A percentile compares a stretch with the other conserved stretches of the same genome.
Conservation (phyloP, 1,284 basidiomycete species). For the Rhodotorula glutinis region DNA sequence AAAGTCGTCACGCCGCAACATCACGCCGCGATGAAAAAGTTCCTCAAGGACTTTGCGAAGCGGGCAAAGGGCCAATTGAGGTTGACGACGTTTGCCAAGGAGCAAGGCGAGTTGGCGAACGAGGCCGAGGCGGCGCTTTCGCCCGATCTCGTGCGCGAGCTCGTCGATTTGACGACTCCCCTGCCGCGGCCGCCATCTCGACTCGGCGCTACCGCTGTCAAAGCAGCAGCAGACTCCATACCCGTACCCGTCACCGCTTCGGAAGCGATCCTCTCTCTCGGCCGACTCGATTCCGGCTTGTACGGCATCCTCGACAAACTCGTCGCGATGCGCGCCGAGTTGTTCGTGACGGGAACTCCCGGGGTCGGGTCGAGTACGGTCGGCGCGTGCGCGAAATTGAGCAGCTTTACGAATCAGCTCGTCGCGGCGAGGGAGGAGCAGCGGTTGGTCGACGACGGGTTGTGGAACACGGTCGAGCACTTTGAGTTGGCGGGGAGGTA, state of each 20-base stretch:
- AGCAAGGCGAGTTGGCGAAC: conserved; percentile 23
- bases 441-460: neutral
- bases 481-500: conserved; percentile 24
- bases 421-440: conserved; percentile 29
- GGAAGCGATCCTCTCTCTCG: conserved; percentile 14
- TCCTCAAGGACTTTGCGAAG: conserved; percentile 35
- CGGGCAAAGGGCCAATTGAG: conserved; percentile 1
- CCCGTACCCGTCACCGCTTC: neutral
- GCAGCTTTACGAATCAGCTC: conserved; percentile 45
- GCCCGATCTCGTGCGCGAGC: neutral
- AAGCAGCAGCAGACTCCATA: neutral
- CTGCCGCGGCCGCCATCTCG: neutral
- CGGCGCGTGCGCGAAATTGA: conserved; percentile 41
- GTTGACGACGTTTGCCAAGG: conserved; percentile 43
- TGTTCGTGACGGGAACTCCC: conserved; percentile 43
- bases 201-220: neutral
- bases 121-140: neutral
- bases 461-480: conserved; percentile 38
- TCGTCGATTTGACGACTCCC: conserved; percentile 5
- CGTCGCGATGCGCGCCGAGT: conserved; percentile 39
- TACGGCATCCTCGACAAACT: conserved; percentile 45
- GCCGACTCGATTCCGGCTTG: conserved; percentile 42
- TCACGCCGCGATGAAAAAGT: conserved; percentile 39
- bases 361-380: conserved; percentile 22
- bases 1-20: conserved; percentile 43